A percentile compares a stretch with the other conserved stretches of the same genome.
Conservation (phyloP, 306 rosid species). For the Nissolia schottii region DNA sequence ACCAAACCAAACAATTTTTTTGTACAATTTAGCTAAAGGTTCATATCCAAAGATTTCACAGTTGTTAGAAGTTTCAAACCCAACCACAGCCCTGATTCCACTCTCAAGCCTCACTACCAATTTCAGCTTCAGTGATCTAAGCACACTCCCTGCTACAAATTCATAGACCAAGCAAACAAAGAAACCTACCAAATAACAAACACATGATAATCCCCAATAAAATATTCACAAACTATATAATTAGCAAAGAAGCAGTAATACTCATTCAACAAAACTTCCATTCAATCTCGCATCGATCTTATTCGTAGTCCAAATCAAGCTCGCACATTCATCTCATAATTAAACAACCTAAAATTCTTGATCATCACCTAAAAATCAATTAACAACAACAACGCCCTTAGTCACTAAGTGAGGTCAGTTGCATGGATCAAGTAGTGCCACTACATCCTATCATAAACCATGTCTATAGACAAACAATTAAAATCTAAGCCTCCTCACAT, state of each 20-base stretch:
- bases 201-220: not conserved
- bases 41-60: not conserved
- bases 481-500: too few relatives aligned
- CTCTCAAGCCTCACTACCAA: not conserved
- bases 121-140: not conserved
- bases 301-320: not conserved
- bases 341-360: not conserved
- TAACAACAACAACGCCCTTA: not conserved
- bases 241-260: not conserved
- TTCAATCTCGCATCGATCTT: not conserved
- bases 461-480: too few relatives aligned
- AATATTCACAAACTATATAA: not conserved
- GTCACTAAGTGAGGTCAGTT: too few relatives aligned
- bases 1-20: not conserved
- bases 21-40: not conserved
- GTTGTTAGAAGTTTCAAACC: not conserved
- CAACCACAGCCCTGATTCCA: not conserved
- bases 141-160: not conserved
- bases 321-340: not conserved
- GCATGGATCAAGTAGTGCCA: too few relatives aligned
- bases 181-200: not conserved
- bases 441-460: too few relatives aligned
- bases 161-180: not conserved
- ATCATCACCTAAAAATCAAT: too few relatives aligned
- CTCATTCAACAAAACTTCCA: not conserved